Conservation (phyloP, 345 rosid genomes). For the Durio zibethinus region DNA sequence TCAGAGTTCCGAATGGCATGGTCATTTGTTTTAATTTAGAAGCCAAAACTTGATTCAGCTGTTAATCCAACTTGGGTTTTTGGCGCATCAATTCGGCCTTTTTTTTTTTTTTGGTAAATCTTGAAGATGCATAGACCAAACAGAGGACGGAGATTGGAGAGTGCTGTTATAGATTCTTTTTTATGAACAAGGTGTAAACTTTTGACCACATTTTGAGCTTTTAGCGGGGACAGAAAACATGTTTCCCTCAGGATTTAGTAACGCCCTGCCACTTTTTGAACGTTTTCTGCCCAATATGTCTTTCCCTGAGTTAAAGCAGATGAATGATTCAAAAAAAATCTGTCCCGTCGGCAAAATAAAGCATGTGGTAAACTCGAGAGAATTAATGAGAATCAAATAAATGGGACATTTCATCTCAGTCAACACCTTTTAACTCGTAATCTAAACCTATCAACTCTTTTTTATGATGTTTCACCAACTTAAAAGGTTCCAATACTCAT, state of each 20-base stretch:
- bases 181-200: constrained; percentile 21
- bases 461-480: neutral
- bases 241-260: constrained; percentile 1
- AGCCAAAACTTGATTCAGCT: neutral
- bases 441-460: neutral
- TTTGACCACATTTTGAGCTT: constrained; percentile 32
- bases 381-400: neutral
- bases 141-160: neutral
- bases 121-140: neutral
- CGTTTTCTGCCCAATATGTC: neutral
- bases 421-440: neutral
- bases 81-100: neutral
- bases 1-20: neutral
- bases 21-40: neutral
- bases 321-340: neutral
- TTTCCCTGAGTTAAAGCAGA: neutral
- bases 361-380: neutral
- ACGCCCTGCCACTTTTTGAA: neutral
- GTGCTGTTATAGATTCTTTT: neutral
- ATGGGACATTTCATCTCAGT: neutral
- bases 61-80: neutral
- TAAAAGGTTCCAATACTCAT: neutral
- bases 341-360: neutral
- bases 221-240: neutral
- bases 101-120: neutral